These are phyloP conservation scores for Setomelanomma holmii DNA, from an alignment of 2,329 filamentous ascomycete genomes.

Conservation along the genomic window DNA sequence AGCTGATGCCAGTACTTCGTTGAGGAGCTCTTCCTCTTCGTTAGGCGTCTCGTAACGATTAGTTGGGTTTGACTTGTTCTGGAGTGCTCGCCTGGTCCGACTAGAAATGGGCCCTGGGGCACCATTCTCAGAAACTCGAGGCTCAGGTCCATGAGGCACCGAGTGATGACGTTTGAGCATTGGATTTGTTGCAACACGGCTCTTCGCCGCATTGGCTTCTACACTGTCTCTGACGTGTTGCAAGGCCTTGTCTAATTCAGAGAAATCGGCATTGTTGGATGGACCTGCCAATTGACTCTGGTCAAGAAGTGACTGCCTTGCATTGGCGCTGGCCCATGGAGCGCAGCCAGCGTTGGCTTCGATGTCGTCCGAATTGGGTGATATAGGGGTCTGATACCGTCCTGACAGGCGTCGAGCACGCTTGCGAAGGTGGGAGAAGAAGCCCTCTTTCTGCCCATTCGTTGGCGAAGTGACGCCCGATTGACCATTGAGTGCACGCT, in stretches of 20 bases:
- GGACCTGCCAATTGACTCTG: conserved; percentile 56
- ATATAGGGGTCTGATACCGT: conserved; percentile 81
- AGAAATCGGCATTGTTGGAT: conserved; percentile 60
- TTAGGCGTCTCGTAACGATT: conserved; percentile 93
- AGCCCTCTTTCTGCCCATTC: conserved; percentile 87
- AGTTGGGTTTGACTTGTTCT: conserved; percentile 72
- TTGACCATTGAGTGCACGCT: conserved; percentile 85
- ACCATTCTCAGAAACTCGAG: conserved; percentile 67
- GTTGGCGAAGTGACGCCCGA: conserved; percentile 77
- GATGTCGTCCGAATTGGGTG: conserved; percentile 81
- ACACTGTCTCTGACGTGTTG: conserved; percentile 67
- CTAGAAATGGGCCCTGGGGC: conserved; percentile 70
- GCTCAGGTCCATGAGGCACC: conserved; percentile 49
- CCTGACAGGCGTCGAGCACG: conserved; percentile 91
- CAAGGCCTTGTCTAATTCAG: conserved; percentile 67
- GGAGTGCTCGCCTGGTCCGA: conserved; percentile 78
- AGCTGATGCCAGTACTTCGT: conserved; percentile 83
- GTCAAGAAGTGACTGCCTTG: conserved; percentile 81
- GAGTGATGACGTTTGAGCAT: conserved; percentile 60
- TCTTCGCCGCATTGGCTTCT: conserved; percentile 52
- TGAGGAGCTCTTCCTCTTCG: conserved; percentile 93
- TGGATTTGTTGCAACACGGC: conserved; percentile 52
- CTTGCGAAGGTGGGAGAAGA: conserved; percentile 97
- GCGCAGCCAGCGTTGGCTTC: conserved; percentile 93
- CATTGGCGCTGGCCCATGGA: conserved; percentile 80